Conservation (phyloP, 2,329 filamentous ascomycete genomes). For the Chrysoporthe deuterocubensis region DNA sequence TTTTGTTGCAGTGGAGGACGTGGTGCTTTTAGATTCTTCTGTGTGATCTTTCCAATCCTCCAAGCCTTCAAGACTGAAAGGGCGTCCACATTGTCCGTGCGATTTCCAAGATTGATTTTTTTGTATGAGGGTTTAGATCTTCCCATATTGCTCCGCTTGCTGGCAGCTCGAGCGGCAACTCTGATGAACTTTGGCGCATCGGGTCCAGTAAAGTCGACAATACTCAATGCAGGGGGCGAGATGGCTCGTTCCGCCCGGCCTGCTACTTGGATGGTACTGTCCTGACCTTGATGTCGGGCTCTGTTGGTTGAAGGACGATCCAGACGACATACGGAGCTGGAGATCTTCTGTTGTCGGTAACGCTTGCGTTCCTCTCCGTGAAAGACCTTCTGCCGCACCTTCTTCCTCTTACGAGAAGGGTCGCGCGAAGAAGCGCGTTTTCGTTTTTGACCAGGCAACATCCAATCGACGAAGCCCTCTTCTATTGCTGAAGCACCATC, state of each 20-base stretch:
- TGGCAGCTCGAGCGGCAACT: conserved; percentile 63
- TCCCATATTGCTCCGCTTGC: conserved; percentile 51
- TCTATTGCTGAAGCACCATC: conserved; percentile 47
- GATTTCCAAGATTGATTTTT: conserved; percentile 62
- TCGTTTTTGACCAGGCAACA: conserved; percentile 52
- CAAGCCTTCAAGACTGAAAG: conserved; percentile 57
- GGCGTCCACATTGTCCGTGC: conserved; percentile 64
- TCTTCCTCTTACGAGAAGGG: conserved; percentile 38
- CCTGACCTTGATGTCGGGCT: not conserved
- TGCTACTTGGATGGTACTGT: conserved; percentile 10
- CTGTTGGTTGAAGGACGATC: not conserved
- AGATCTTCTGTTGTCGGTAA: conserved; percentile 40
- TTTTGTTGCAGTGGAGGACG: conserved; percentile 16
- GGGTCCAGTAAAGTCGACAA: conserved; percentile 61
- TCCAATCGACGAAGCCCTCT: conserved; percentile 56
- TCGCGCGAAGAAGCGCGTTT: conserved; percentile 36
- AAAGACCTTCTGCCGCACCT: conserved; percentile 37
- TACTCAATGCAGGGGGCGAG: conserved; percentile 53
- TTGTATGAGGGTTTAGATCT: conserved; percentile 60
- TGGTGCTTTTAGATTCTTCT: conserved; percentile 31
- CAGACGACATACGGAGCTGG: conserved; percentile 30
- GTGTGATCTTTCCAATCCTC: conserved; percentile 57
- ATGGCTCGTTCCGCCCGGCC: conserved; percentile 13
- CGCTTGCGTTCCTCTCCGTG: conserved; percentile 33
- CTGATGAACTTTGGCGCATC: conserved; percentile 62